Percentiles rank a stretch among this genome's conserved stretches.
Evolutionary conservation across 2,329 filamentous ascomycete genomes (phyloP).

Genomic region (Botrytis fragariae): DNA sequence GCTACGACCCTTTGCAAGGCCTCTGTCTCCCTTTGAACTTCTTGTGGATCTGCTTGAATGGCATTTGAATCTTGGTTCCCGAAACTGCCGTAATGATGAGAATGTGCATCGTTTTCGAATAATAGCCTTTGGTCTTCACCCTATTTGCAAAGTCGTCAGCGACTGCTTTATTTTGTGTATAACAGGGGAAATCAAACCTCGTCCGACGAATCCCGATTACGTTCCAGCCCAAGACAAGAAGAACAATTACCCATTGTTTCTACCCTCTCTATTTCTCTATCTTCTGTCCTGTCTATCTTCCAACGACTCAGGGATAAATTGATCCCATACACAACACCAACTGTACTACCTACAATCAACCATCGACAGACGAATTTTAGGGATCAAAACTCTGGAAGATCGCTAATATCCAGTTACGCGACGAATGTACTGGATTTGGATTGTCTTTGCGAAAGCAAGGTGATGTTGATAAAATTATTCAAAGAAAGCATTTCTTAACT

Average conservation of each 20-base stretch:
- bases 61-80: constrained; percentile 52
- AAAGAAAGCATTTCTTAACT: not conserved
- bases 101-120: constrained; percentile 56
- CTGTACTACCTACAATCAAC: constrained; percentile 18
- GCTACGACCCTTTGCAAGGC: constrained; percentile 62
- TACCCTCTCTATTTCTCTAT: constrained; percentile 15
- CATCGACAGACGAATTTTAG: constrained; percentile 1
- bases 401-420: constrained; percentile 6
- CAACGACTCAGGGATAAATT: constrained; percentile 2
- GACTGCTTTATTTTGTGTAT: not conserved
- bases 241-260: constrained; percentile 57
- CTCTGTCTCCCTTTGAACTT: constrained; percentile 62
- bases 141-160: constrained; percentile 25
- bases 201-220: constrained; percentile 49
- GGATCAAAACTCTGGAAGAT: not conserved
- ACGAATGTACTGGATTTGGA: not conserved
- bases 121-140: constrained; percentile 49
- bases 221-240: constrained; percentile 56
- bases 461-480: not conserved
- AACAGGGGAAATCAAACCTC: constrained; percentile 46
- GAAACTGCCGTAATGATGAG: constrained; percentile 62
- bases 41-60: constrained; percentile 57
- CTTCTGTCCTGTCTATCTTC: not conserved
- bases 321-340: constrained; percentile 14
- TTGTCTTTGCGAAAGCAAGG: constrained; percentile 9